phyloP scores from a whole-genome alignment of 768 basidiomycete genomes.

The Suillus luteus region DNA sequence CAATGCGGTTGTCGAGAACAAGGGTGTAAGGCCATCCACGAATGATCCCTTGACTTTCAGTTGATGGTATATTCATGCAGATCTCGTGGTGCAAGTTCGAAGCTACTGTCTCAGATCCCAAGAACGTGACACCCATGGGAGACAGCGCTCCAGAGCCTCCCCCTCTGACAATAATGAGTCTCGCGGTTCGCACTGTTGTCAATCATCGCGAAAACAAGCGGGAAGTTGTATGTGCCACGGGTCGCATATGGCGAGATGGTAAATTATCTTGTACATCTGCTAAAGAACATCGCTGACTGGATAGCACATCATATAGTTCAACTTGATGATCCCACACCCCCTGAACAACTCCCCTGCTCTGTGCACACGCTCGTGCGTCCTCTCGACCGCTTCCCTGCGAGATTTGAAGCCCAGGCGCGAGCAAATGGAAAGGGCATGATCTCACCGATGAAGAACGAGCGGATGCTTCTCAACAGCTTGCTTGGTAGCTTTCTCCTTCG shows the following conservation, averaged over 20 bases:
- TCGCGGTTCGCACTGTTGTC: slow-evolving; percentile 86
- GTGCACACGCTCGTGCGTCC: slow-evolving; percentile 91
- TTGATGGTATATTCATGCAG: slow-evolving; percentile 41
- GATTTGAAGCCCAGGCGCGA: slow-evolving; percentile 74
- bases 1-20: slow-evolving; percentile 70
- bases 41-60: slow-evolving; percentile 9
- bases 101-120: slow-evolving; percentile 78
- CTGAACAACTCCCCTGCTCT: slow-evolving; percentile 79
- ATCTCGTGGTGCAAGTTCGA: slow-evolving; percentile 98
- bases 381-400: slow-evolving; percentile 80
- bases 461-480: slow-evolving; percentile 80
- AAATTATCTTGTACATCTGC: slow-evolving; percentile 21
- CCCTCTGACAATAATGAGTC: slow-evolving; percentile 87
- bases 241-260: slow-evolving; percentile 82
- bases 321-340: slow-evolving; percentile 90
- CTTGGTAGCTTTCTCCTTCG: slow-evolving; percentile 50
- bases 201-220: slow-evolving; percentile 93
- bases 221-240: slow-evolving; percentile 87
- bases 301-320: slow-evolving; percentile 50
- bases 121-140: slow-evolving; percentile 81
- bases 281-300: slow-evolving; percentile 5
- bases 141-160: slow-evolving; percentile 80
- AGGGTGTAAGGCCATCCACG: slow-evolving; percentile 59
- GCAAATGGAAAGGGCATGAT: slow-evolving; percentile 68
- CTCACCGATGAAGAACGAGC: slow-evolving; percentile 76